Conservation (phyloP, 225 moss, liverwort and hornwort genomes). For the Neckera pumila region DNA sequence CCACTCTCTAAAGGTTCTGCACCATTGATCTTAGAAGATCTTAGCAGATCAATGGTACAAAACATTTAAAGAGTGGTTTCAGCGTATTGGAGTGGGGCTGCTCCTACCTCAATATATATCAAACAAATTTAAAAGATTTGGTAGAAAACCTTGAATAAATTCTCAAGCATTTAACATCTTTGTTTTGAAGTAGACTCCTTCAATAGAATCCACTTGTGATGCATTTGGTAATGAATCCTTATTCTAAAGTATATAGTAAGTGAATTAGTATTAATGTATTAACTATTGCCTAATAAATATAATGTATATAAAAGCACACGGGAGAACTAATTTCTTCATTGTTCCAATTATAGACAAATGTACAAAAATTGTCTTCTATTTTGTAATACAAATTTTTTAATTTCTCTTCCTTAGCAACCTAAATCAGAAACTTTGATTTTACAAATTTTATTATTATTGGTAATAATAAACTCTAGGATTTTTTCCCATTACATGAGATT, state of each 20-base stretch:
- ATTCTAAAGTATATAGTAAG: not conserved
- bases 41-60: no score
- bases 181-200: fast-evolving
- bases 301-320: not conserved
- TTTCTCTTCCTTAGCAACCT: not conserved
- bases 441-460: fast-evolving
- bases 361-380: not conserved
- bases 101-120: not conserved
- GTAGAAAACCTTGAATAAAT: not conserved
- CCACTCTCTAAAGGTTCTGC: no score
- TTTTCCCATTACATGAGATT: no score
- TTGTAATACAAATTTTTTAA: not conserved
- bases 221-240: not conserved
- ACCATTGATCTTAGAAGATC: no score
- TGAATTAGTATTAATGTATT: not conserved
- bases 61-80: no score
- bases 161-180: not conserved
- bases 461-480: not conserved
- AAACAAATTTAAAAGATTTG: not conserved
- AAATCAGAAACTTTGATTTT: fast-evolving
- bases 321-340: not conserved
- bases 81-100: no score
- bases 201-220: not conserved
- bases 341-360: not conserved
- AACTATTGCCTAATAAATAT: no score